Percentiles rank a stretch among this genome's conserved stretches.
Conservation (phyloP, 176 grass and related monocot genomes). For the Miscanthus lutarioriparius region DNA sequence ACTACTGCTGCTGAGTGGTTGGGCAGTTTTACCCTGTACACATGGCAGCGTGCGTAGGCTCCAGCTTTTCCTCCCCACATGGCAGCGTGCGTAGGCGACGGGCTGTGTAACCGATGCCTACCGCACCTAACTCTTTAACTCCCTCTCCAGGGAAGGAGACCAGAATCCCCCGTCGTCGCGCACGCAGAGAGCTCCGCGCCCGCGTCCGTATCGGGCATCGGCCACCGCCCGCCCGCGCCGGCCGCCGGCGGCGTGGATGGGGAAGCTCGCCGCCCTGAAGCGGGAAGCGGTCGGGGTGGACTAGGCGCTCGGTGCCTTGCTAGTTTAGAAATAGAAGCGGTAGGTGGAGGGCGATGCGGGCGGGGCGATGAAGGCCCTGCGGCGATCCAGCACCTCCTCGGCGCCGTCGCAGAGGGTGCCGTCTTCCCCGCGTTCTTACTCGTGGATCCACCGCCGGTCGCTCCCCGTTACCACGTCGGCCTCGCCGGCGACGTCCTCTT, state of each 20-base stretch:
- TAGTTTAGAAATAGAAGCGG: neutral
- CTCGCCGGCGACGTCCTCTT: constrained; percentile 43
- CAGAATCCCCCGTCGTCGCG: constrained; percentile 6
- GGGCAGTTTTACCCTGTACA: neutral
- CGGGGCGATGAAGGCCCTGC: constrained; percentile 64
- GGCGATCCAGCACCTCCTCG: constrained; percentile 69
- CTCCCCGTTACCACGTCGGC: constrained; percentile 55
- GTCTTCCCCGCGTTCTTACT: constrained; percentile 49
- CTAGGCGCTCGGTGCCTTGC: neutral
- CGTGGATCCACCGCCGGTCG: constrained; percentile 79
- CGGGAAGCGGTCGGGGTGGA: constrained; percentile 31
- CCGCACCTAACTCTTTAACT: neutral
- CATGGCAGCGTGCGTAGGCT: too few species aligned
- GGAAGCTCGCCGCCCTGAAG: neutral
- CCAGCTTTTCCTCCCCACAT: neutral
- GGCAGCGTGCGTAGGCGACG: neutral
- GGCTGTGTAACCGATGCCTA: neutral
- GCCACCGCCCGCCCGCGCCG: constrained; percentile 11
- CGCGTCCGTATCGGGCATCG: too few species aligned
- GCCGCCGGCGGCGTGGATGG: constrained; percentile 28
- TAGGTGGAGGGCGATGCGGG: constrained; percentile 10
- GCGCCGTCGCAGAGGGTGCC: constrained; percentile 48
- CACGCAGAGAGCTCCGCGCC: constrained; percentile 8
- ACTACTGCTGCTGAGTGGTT: neutral
- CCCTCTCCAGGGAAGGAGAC: neutral